Evolutionary conservation across 805 yeast species (phyloP).

Genomic region (Pichia phayaonensis): DNA sequence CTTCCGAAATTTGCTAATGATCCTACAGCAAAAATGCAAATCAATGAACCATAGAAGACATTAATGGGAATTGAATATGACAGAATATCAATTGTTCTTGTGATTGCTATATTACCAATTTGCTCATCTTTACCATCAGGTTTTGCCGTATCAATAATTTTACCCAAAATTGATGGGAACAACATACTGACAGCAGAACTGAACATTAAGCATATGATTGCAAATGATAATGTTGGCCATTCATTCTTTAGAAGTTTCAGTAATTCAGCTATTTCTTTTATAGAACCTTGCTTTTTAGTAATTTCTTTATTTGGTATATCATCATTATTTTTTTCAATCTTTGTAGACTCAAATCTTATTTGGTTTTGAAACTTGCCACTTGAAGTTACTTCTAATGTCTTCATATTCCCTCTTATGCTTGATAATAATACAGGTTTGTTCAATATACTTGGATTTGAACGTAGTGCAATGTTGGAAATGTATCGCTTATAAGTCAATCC

Average conservation of each 20-base stretch:
- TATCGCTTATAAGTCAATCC: not conserved
- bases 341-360: not conserved
- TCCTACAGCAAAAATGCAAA: constrained; percentile 60
- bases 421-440: not conserved
- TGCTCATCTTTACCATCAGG: constrained; percentile 17
- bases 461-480: not conserved
- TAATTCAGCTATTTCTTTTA: constrained; percentile 38
- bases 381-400: not conserved
- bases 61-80: constrained; percentile 50
- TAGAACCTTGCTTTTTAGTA: constrained; percentile 17
- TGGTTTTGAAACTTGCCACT: not conserved
- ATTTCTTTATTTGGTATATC: not conserved
- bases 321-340: not conserved
- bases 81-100: constrained; percentile 18
- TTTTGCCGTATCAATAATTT: constrained; percentile 67
- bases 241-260: constrained; percentile 54
- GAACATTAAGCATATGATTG: constrained; percentile 54
- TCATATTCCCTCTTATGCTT: not conserved
- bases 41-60: constrained; percentile 58
- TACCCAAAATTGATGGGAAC: constrained; percentile 79
- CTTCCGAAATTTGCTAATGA: constrained; percentile 77
- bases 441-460: not conserved
- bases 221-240: constrained; percentile 45
- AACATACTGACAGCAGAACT: constrained; percentile 78
- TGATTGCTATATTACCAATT: constrained; percentile 7